Evolutionary conservation across 257 asterid genomes (phyloP), one percentile per base, ranked within the genome.

Genomic region (Fraxinus quadrangulata): DNA sequence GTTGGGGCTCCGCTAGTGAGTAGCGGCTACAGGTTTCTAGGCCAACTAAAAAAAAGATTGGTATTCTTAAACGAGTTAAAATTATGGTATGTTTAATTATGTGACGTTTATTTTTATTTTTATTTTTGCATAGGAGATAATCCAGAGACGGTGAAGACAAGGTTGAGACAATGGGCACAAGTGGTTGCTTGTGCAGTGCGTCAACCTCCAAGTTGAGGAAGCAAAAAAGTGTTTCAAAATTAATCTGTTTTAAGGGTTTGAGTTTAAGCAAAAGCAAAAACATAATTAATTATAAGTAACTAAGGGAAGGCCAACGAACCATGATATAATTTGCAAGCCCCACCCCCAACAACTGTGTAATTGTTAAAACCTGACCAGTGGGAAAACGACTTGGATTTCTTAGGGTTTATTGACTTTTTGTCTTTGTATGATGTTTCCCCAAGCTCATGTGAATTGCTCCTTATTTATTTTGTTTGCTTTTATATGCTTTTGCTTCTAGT

Each of bases 161-260:
- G 88, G 86, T 77, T 92, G 83, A 85, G 85, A 71, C 97, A 87
- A 76, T 91, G 97, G 97, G 95, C 94, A 66, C 97, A 89, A 80
- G 93, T 90, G 75, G 97, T 92, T 78, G 95, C 88, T 23, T 92
- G 92, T 75, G 76, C 92, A 24, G 92, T 88, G 82, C 96, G 92
- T 75, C 93, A 90, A 83, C 77, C 91, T 75, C 79, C 88, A 37
- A 61, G 63, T 40, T 78, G 80, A 86, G 34, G 51, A 31, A 36
- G 9, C 30, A 9, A 61, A 10, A 8, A 63, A 23, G 5, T 61
- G 28, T 19, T 19, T 19, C 65, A 54, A 6, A 56, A 6, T n/a
- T 19, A 19, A 54, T 19, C 23, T 54, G 65, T 17, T 49, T 6
- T 7, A 21, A 56, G 67, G 67, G 17, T 59, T 56, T 21, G 67